Evolutionary conservation across 2,329 filamentous ascomycete species (phyloP).

Genomic region (Cercospora zeae-maydis): DNA sequence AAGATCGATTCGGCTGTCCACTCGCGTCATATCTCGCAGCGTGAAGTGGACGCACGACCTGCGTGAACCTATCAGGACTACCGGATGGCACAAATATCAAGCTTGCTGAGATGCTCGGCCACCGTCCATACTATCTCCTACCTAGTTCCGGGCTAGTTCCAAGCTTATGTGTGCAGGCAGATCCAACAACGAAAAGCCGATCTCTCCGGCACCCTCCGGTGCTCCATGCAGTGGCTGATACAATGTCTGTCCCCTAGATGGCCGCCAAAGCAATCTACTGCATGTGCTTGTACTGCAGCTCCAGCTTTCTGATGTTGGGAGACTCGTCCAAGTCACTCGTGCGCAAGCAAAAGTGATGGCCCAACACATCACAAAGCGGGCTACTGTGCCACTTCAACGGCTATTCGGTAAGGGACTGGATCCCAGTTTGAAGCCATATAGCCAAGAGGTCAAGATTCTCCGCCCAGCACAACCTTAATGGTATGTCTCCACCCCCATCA

Average conservation of each 20-base stretch:
- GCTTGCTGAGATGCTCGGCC: conserved; percentile 15
- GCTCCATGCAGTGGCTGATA: background rate
- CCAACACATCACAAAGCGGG: background rate
- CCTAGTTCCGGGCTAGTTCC: conserved; percentile 3
- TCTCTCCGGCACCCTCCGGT: background rate
- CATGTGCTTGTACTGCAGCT: background rate
- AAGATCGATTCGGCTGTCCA: background rate
- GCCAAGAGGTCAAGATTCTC: conserved; percentile 13
- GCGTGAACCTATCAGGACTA: background rate
- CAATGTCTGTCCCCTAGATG: background rate
- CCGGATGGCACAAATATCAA: conserved; percentile 10
- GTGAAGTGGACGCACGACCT: background rate
- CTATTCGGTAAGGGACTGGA: background rate
- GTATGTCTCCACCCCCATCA: background rate
- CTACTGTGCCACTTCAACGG: background rate
- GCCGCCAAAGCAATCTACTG: background rate
- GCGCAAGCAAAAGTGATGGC: background rate
- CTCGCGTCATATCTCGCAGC: background rate
- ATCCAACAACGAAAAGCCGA: background rate
- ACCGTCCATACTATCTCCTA: background rate
- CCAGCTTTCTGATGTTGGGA: background rate
- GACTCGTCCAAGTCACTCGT: background rate
- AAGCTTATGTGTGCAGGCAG: background rate
- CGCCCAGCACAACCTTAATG: conserved; percentile 8
- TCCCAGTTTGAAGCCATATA: background rate